A percentile compares a stretch with the other conserved stretches of the same genome.
Evolutionary conservation across 1,139 yeast species (phyloP).

Genomic region (Suhomyces bokatorum): DNA sequence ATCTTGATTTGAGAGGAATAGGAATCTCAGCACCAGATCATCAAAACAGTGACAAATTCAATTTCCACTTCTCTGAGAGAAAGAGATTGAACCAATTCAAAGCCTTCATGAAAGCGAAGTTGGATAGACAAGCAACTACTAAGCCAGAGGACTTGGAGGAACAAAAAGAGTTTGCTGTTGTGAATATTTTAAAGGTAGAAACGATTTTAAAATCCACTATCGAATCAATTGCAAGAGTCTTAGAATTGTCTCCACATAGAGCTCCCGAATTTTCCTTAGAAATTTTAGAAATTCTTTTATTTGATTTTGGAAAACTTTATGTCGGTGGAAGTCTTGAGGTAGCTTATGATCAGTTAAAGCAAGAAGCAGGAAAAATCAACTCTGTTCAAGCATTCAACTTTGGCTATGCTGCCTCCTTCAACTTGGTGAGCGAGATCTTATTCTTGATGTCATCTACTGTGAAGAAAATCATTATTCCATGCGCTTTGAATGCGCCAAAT

Average conservation of each 20-base stretch:
- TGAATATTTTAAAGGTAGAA: slow-evolving; percentile 56
- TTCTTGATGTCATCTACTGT: slow-evolving; percentile 69
- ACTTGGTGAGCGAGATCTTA: slow-evolving; percentile 61
- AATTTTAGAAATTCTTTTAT: slow-evolving; percentile 63
- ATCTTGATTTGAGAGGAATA: slow-evolving; percentile 14
- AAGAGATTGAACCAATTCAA: slow-evolving; percentile 44
- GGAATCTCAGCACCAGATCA: slow-evolving; percentile 17
- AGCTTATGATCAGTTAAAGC: slow-evolving; percentile 49
- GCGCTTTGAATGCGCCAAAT: slow-evolving; percentile 62
- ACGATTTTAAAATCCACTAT: slow-evolving; percentile 68
- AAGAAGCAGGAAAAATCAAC: slow-evolving; percentile 29
- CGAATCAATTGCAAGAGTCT: slow-evolving; percentile 76
- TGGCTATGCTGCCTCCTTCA: slow-evolving; percentile 51
- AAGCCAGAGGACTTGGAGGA: slow-evolving; percentile 18
- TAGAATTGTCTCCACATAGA: slow-evolving; percentile 69
- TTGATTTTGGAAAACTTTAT: slow-evolving; percentile 73
- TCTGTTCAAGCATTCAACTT: slow-evolving; percentile 36
- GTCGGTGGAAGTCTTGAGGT: slow-evolving; percentile 76
- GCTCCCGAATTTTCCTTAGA: slow-evolving; percentile 66
- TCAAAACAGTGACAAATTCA: slow-evolving; percentile 27
- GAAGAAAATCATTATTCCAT: slow-evolving; percentile 70
- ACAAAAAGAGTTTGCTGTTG: slow-evolving; percentile 30
- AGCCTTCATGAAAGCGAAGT: slow-evolving; percentile 40
- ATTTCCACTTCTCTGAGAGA: slow-evolving; percentile 40
- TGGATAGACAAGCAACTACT: slow-evolving; percentile 13